phyloP scores from a whole-genome alignment of 331 rosid species.

The Quercus phellos region DNA sequence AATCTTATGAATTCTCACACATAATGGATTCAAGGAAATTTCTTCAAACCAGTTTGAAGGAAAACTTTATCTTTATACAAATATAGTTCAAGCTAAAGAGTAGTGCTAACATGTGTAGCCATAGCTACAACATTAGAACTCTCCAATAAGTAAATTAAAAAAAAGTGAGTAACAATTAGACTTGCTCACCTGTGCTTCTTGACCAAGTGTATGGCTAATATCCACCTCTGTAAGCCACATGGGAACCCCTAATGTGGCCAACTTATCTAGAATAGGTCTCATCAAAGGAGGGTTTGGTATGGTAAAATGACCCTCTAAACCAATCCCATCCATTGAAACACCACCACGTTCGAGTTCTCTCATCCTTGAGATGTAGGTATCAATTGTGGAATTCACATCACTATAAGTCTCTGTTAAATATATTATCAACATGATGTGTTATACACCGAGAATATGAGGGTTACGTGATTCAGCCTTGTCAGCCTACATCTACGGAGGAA shows the following conservation, averaged over 20 bases:
- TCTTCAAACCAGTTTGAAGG: too few relatives aligned
- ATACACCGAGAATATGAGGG: too few relatives aligned
- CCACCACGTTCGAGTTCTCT: conserved; percentile 50
- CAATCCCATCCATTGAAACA: conserved; percentile 77
- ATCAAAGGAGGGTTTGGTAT: conserved; percentile 72
- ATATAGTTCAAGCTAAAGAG: too few relatives aligned
- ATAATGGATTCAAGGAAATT: too few relatives aligned
- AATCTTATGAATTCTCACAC: too few relatives aligned
- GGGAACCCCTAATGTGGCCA: conserved; percentile 77
- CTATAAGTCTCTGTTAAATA: conserved; percentile 50
- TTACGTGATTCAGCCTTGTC: too few relatives aligned
- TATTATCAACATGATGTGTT: too few relatives aligned
- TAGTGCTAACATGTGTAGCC: too few relatives aligned
- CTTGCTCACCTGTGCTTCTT: conserved; percentile 50
- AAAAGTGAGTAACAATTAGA: too few relatives aligned
- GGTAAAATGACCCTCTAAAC: conserved; percentile 78
- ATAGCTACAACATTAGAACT: background rate
- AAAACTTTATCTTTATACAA: too few relatives aligned
- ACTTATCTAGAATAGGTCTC: conserved; percentile 76
- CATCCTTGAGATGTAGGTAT: conserved; percentile 50
- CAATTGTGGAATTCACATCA: conserved; percentile 76
- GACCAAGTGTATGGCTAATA: conserved; percentile 57
- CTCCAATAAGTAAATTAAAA: too few relatives aligned
- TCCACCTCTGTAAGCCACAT: conserved; percentile 93
- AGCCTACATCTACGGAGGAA: too few relatives aligned